Conservation (phyloP, 176 grass and related monocot genomes). For the Leersia perrieri region DNA sequence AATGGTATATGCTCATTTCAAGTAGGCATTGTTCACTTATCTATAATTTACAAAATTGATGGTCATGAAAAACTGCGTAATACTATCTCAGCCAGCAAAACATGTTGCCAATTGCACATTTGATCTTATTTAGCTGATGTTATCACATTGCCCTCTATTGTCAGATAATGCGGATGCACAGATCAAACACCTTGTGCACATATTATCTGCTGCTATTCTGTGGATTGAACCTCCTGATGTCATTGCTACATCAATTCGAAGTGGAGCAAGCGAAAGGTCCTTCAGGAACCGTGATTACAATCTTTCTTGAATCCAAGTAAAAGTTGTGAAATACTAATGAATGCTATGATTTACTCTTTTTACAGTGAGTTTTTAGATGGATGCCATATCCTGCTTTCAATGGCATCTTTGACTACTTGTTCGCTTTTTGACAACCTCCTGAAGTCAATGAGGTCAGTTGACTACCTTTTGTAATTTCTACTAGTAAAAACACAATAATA, state of each 20-base stretch:
- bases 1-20: conserved; percentile 46
- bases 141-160: conserved; percentile 25
- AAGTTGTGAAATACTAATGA: conserved; percentile 39
- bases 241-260: conserved; percentile 58
- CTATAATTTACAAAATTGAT: conserved; percentile 17
- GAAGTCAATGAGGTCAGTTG: conserved; percentile 75
- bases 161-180: conserved; percentile 86
- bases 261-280: conserved; percentile 86
- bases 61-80: not conserved
- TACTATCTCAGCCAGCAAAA: conserved; percentile 15
- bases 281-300: conserved; percentile 34
- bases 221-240: conserved; percentile 94
- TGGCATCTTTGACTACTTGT: conserved; percentile 73
- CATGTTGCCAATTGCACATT: not conserved
- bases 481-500: conserved; percentile 15
- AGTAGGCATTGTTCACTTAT: conserved; percentile 5
- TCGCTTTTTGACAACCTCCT: conserved; percentile 86
- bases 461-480: not conserved
- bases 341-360: conserved; percentile 29
- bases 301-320: conserved; percentile 20
- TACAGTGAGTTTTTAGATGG: conserved; percentile 96
- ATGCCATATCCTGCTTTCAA: conserved; percentile 87
- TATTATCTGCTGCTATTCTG: conserved; percentile 75
- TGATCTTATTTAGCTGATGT: not conserved
- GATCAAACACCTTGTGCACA: conserved; percentile 79